Conservation (phyloP, 1,284 basidiomycete genomes). For the Ceratobasidium sp. region DNA sequence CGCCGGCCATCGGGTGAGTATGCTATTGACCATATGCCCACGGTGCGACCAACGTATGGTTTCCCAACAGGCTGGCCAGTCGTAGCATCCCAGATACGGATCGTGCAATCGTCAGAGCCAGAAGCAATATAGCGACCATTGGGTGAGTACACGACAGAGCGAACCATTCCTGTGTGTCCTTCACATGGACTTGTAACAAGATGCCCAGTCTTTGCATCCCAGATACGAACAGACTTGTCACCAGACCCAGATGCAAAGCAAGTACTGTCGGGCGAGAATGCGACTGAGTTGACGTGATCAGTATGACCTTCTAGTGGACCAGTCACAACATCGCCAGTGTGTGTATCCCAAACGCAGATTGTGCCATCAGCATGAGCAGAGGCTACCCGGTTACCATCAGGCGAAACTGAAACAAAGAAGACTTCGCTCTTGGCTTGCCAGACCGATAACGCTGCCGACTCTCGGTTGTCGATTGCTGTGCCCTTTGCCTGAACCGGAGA, state of each 20-base stretch:
- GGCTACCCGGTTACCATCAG: slow-evolving; percentile 3
- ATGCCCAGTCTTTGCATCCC: neutral
- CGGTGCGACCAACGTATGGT: neutral
- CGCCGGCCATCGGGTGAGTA: slow-evolving; percentile 18
- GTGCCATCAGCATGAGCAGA: slow-evolving; percentile 2
- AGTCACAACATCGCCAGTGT: neutral
- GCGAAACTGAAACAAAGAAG: too few species aligned
- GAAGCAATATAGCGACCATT: slow-evolving; percentile 18
- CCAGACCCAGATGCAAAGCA: neutral
- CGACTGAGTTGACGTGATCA: neutral
- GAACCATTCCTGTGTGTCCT: neutral
- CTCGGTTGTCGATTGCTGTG: too few species aligned
- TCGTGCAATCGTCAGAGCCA: slow-evolving; percentile 12
- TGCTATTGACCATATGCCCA: neutral
- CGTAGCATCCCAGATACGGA: slow-evolving; percentile 26
- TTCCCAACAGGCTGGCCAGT: slow-evolving; percentile 1
- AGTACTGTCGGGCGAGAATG: neutral
- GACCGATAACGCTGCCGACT: too few species aligned
- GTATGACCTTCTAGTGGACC: slow-evolving; percentile 2
- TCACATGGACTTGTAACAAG: neutral
- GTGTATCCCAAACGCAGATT: slow-evolving; percentile 9
- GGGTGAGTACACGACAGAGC: slow-evolving; percentile 36
- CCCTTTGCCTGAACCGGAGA: too few species aligned
- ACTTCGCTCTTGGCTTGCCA: too few species aligned
- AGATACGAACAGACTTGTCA: neutral